phyloP scores from a whole-genome alignment of 768 basidiomycete species.

The Serendipita sp. region DNA sequence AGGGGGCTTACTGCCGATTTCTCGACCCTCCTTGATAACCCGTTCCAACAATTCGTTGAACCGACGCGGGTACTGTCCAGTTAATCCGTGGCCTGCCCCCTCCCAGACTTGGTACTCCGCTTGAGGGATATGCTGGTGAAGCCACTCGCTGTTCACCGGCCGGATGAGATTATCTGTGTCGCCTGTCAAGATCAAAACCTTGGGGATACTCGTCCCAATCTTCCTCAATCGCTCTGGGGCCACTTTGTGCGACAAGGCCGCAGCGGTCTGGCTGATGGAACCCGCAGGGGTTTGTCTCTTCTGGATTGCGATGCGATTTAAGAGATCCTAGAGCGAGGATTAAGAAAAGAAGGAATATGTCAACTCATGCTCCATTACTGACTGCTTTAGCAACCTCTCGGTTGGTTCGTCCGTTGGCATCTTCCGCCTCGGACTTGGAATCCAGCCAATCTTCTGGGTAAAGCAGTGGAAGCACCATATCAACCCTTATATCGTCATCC shows the following conservation, averaged over 20 bases:
- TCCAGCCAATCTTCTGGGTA: conserved; percentile 50
- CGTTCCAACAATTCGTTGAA: conserved; percentile 45
- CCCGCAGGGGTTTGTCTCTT: conserved; percentile 47
- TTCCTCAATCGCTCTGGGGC: conserved; percentile 28
- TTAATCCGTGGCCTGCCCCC: conserved; percentile 48
- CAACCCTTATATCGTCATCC: conserved; percentile 33
- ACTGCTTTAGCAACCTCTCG: conserved; percentile 43
- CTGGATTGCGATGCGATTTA: conserved; percentile 32
- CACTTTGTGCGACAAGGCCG: conserved; percentile 49
- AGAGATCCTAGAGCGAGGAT: conserved; percentile 23
- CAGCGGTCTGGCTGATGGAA: conserved; percentile 55
- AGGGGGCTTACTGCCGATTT: background rate
- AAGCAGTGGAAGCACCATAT: conserved; percentile 39
- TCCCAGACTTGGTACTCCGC: conserved; percentile 42
- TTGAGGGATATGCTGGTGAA: conserved; percentile 43
- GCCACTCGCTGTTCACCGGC: conserved; percentile 31
- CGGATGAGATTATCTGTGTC: conserved; percentile 37
- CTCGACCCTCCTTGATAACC: conserved; percentile 36
- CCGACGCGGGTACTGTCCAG: conserved; percentile 30
- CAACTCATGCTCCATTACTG: conserved; percentile 9
- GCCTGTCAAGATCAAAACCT: conserved; percentile 52
- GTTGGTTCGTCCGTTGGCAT: conserved; percentile 47
- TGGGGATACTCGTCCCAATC: conserved; percentile 44
- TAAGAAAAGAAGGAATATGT: background rate
- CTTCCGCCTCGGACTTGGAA: conserved; percentile 31